phyloP scores from a whole-genome alignment of 305 asterid species.

The Fraxinus latifolia region DNA sequence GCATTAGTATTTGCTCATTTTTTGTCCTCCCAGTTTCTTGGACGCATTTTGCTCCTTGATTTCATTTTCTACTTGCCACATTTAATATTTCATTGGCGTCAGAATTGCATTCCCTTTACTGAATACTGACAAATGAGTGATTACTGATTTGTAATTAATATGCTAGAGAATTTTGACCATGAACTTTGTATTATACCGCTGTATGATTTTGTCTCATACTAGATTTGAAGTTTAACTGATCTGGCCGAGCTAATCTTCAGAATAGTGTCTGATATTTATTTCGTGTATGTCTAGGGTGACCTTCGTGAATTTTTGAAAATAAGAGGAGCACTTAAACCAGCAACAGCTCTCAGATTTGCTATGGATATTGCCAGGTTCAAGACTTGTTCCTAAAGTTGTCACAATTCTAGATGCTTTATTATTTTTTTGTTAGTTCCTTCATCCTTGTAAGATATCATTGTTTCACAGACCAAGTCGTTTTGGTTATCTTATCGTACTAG shows the following conservation, averaged over 20 bases:
- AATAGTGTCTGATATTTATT: constrained; percentile 3
- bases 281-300: constrained; percentile 61
- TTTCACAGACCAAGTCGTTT: background rate
- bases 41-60: background rate
- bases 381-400: constrained; percentile 1
- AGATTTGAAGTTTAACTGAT: background rate
- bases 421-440: background rate
- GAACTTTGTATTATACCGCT: background rate
- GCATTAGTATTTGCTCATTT: background rate
- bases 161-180: background rate
- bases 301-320: constrained; percentile 60
- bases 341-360: constrained; percentile 79
- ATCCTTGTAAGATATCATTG: background rate
- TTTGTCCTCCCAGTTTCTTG: background rate
- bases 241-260: background rate
- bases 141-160: background rate
- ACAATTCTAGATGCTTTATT: background rate
- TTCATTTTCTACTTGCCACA: background rate
- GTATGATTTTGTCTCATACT: background rate
- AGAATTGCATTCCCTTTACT: background rate
- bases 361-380: constrained; percentile 90
- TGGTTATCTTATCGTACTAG: background rate
- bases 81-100: background rate
- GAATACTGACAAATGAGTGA: background rate
- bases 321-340: constrained; percentile 73